Evolutionary conservation across 2,329 filamentous ascomycete genomes (phyloP).

Genomic region (Xylaria sp.): DNA sequence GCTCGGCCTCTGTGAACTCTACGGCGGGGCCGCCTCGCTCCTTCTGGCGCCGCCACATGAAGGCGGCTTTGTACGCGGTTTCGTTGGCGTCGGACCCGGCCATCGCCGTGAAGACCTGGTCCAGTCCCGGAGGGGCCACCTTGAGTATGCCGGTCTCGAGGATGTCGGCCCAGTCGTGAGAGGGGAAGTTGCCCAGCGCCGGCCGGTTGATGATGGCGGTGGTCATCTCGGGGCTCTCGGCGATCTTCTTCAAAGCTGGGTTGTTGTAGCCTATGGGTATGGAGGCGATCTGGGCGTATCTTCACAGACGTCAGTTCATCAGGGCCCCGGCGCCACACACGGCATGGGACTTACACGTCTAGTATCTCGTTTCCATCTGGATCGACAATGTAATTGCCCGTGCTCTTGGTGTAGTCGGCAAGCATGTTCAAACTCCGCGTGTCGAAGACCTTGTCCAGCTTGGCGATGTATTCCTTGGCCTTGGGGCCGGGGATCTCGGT

Average conservation of each 20-base stretch:
- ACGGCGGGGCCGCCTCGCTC: constrained; percentile 81
- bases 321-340: neutral
- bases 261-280: constrained; percentile 96
- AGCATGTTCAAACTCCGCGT: constrained; percentile 87
- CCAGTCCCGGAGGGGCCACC: constrained; percentile 82
- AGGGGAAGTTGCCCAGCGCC: constrained; percentile 90
- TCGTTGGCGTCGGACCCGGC: constrained; percentile 94
- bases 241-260: constrained; percentile 74
- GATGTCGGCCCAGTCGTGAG: constrained; percentile 82
- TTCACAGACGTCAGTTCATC: constrained; percentile 47
- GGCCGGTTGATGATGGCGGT: constrained; percentile 87
- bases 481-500: constrained; percentile 79
- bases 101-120: constrained; percentile 92
- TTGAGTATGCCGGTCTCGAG: constrained; percentile 83
- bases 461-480: constrained; percentile 73
- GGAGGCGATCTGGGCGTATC: constrained; percentile 90
- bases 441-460: constrained; percentile 83
- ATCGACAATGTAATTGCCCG: constrained; percentile 83
- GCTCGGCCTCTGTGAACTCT: constrained; percentile 83
- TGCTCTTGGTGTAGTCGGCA: constrained; percentile 76
- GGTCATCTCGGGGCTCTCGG: constrained; percentile 80
- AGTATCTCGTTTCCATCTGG: constrained; percentile 76
- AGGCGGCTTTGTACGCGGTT: constrained; percentile 93
- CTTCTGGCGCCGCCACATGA: constrained; percentile 87
- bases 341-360: constrained; percentile 67